Evolutionary conservation across 176 grass and related monocot genomes (phyloP), one percentile per base, ranked within the genome.

Genomic region (Lolium perenne): DNA sequence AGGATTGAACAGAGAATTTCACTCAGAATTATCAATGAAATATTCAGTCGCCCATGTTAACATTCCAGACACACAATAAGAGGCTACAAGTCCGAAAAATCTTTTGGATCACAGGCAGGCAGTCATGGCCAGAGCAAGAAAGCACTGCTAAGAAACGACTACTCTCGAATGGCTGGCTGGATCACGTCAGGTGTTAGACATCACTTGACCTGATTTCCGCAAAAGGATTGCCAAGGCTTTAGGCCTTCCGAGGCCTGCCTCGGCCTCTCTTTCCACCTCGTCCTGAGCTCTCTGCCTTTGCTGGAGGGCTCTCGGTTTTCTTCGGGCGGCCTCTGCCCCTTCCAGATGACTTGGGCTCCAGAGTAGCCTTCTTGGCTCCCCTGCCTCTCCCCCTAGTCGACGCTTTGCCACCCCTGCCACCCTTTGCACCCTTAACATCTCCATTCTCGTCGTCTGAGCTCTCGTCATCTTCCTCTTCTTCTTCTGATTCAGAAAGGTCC

Each of bases 261-360:
- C 85, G 21, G 50, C 95, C 91, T 63, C 89, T 86, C 76, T 87
- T 90, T 47, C 87, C 79, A 15, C 88, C 82, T 18, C 85, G 87
- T 6, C 91, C 80, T 0, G 87, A 90, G 57, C 68, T 91, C 53
- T 69, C 86, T 21, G 87, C 63, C 82, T 88, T 88, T 21, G 69
- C 67, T 46, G 76, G 80, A 86, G 77, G 72, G 15, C 59, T 78
- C 32, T 85, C 92, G 0, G 87, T 85, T 86, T 90, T 90, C 87
- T 91, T 95, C 12, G 91, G 89, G 14, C 86, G 95, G 21, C 93
- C 91, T 80, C 91, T 93, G 86, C 92, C 87, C 67, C 91, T 88
- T 50, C 82, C 89, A 56, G 86, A 69, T 82, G 82, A 12, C 79
- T 90, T 93, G 23, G 74, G 47, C 29, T 82, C 83, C 17, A 89